These are phyloP conservation scores for Globisporangium recalcitrans DNA, from an alignment of 352 stramenopile species.

Conservation along the genomic window DNA sequence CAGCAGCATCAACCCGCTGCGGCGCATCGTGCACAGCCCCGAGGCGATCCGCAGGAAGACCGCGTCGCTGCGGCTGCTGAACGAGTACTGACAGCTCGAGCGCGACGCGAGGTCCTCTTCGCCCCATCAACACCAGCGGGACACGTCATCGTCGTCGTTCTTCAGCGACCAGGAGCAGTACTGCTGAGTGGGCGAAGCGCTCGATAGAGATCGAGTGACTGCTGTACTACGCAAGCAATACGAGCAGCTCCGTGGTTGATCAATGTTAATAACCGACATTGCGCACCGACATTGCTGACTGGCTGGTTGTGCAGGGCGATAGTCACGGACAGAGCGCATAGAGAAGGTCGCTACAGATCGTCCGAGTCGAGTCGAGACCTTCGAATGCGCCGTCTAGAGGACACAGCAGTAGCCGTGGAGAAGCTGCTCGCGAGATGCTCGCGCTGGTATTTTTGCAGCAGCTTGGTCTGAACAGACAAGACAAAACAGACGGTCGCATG, in stretches of 20 bases:
- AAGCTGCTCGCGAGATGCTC: slow-evolving; percentile 24
- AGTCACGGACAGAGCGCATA: too few species aligned
- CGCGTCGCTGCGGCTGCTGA: slow-evolving; percentile 56
- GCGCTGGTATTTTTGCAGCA: slow-evolving; percentile 56
- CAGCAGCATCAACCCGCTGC: slow-evolving; percentile 56
- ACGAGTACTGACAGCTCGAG: slow-evolving; percentile 62
- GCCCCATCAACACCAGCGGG: neutral
- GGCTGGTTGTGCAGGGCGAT: too few species aligned
- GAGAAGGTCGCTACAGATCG: slow-evolving; percentile 7
- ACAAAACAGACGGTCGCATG: too few species aligned
- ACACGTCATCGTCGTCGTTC: slow-evolving; percentile 8
- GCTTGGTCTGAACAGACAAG: slow-evolving; percentile 34
- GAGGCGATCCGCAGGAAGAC: slow-evolving; percentile 59
- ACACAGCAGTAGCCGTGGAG: slow-evolving; percentile 18
- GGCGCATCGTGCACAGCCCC: slow-evolving; percentile 44
- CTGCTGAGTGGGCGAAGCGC: neutral
- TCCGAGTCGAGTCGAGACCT: slow-evolving; percentile 16
- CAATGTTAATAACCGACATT: too few species aligned
- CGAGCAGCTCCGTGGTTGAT: too few species aligned
- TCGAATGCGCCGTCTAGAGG: slow-evolving; percentile 20
- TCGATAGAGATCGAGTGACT: neutral
- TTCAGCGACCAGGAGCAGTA: slow-evolving; percentile 22
- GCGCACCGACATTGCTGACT: too few species aligned
- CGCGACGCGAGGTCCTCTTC: slow-evolving; percentile 25
- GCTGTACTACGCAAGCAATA: too few species aligned